These are phyloP conservation scores for Lantana camara DNA, from an alignment of 257 asterid genomes.

Conservation along the genomic window DNA sequence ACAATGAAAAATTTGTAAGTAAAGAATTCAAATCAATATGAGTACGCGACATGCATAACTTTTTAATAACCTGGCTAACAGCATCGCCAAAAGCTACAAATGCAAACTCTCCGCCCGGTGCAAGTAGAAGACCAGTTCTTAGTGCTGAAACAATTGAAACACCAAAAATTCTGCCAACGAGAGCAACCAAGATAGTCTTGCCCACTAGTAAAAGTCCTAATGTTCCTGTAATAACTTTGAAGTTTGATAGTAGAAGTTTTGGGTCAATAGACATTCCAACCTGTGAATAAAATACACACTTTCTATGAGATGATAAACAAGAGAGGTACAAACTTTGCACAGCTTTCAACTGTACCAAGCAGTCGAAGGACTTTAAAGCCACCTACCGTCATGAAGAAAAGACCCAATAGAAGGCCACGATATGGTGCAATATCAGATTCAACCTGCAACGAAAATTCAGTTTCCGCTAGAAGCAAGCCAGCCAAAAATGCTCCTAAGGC, in stretches of 20 bases:
- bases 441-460: conserved; percentile 97
- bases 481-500: conserved; percentile 99
- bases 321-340: neutral
- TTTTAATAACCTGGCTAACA: conserved; percentile 80
- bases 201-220: conserved; percentile 86
- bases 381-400: conserved; percentile 97
- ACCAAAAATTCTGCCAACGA: conserved; percentile 85
- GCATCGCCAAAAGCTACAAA: conserved; percentile 99
- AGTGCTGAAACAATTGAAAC: conserved; percentile 84
- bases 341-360: too few species aligned
- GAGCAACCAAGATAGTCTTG: conserved; percentile 84
- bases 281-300: conserved; percentile 46
- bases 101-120: conserved; percentile 99
- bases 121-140: conserved; percentile 97
- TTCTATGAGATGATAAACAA: conserved; percentile 13
- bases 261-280: conserved; percentile 99
- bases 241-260: conserved; percentile 91
- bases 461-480: conserved; percentile 99
- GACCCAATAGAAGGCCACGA: conserved; percentile 98
- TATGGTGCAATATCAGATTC: conserved; percentile 99
- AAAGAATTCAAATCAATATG: neutral
- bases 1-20: neutral
- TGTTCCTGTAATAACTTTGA: conserved; percentile 81
- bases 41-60: conserved; percentile 24
- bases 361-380: too few species aligned